phyloP scores from a whole-genome alignment of 1,284 basidiomycete species.

The Marasmius oreades region DNA sequence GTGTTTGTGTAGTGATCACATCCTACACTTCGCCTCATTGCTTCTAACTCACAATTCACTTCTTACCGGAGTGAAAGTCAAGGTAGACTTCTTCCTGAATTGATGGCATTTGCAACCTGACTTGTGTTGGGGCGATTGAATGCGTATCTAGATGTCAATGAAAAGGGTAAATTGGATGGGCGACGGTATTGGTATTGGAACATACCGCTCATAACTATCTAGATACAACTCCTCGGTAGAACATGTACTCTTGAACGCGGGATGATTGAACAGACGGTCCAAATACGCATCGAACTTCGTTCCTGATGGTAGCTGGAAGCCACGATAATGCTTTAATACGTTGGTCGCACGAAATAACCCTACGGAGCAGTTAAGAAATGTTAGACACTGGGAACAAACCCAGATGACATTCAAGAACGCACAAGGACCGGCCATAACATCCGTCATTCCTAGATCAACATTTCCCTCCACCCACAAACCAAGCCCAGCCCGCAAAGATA shows the following conservation, averaged over 20 bases:
- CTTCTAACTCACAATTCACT: too few species aligned
- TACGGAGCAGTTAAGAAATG: constrained; percentile 22
- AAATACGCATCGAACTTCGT: constrained; percentile 52
- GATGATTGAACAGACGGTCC: constrained; percentile 53
- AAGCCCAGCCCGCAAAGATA: constrained; percentile 29
- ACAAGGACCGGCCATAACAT: constrained; percentile 79
- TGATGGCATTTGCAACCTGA: constrained; percentile 70
- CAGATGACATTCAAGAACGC: constrained; percentile 22
- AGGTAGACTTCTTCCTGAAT: constrained; percentile 56
- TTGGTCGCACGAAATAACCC: constrained; percentile 66
- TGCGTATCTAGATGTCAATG: constrained; percentile 49
- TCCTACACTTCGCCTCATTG: too few species aligned
- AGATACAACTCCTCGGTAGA: constrained; percentile 71
- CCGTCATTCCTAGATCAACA: constrained; percentile 60
- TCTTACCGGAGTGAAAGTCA: constrained; percentile 36
- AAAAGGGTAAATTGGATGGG: neutral
- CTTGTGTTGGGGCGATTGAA: constrained; percentile 72
- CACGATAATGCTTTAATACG: constrained; percentile 68
- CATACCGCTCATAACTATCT: constrained; percentile 70
- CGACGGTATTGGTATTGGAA: too few species aligned
- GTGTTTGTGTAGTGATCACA: too few species aligned
- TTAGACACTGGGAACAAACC: neutral
- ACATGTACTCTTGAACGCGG: constrained; percentile 65
- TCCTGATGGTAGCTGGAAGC: constrained; percentile 51
- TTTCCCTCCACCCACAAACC: constrained; percentile 55